phyloP scores from a whole-genome alignment of 2,329 filamentous ascomycete species.

The Sclerotinia minor region DNA sequence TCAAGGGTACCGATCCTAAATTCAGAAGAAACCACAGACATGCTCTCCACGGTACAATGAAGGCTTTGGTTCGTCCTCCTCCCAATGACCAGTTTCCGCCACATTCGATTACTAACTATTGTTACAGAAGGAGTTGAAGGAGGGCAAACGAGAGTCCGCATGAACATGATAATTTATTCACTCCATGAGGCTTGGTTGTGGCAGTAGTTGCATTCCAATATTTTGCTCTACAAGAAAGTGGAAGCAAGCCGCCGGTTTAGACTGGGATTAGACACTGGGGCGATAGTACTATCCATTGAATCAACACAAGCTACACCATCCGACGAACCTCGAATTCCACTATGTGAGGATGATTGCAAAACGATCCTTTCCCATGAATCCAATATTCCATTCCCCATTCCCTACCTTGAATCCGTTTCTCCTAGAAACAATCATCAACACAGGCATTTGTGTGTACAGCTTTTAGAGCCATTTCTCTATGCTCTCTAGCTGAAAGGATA shows the following conservation, averaged over 20 bases:
- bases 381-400: background rate
- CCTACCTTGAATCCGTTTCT: background rate
- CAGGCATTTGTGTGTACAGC: conserved; percentile 56
- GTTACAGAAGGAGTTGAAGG: conserved; percentile 90
- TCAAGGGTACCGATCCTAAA: conserved; percentile 99
- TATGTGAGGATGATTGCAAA: conserved; percentile 13
- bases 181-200: conserved; percentile 34
- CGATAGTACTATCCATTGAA: conserved; percentile 36
- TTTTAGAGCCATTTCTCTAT: conserved; percentile 45
- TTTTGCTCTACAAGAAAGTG: conserved; percentile 34
- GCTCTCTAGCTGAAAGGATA: conserved; percentile 49
- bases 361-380: conserved; percentile 5
- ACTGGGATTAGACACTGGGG: conserved; percentile 30
- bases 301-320: conserved; percentile 36
- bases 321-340: conserved; percentile 8
- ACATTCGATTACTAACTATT: conserved; percentile 27
- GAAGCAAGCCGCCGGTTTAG: conserved; percentile 32
- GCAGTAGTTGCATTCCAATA: conserved; percentile 37
- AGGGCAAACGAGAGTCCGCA: conserved; percentile 89
- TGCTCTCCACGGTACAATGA: conserved; percentile 98
- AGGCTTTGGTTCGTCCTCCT: conserved; percentile 71
- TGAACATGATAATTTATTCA: conserved; percentile 49
- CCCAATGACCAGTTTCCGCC: background rate
- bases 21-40: conserved; percentile 99
- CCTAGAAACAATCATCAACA: conserved; percentile 27